Conservation (phyloP, 108 stramenopile species). For the Nannochloropsis granulata region DNA sequence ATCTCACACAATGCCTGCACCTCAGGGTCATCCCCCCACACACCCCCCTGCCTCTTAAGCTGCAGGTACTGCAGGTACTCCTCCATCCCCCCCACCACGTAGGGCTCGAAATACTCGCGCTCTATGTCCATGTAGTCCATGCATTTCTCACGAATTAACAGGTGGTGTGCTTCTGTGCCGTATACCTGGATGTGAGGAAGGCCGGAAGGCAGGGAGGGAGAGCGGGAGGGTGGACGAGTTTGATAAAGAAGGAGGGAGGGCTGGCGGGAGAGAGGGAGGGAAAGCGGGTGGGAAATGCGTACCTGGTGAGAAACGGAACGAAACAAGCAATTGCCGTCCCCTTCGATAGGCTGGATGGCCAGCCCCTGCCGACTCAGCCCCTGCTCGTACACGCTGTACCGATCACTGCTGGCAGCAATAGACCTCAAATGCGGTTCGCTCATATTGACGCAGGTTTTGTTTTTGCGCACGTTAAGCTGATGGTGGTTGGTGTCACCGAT, state of each 20-base stretch:
- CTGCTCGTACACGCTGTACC: conserved; percentile 6
- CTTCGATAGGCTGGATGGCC: conserved; percentile 35
- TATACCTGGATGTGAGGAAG: conserved; percentile 41
- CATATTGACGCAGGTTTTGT: not conserved
- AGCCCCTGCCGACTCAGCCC: conserved; percentile 17
- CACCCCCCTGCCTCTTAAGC: conserved; percentile 57
- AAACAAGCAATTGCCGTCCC: conserved; percentile 95
- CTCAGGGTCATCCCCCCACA: conserved; percentile 91
- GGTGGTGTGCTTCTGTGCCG: conserved; percentile 67
- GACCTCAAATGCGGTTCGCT: not conserved
- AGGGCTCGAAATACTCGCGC: conserved; percentile 52
- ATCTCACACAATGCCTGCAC: conserved; percentile 87
- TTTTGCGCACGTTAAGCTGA: not conserved
- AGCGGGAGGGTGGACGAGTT: too few species aligned
- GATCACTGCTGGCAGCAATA: not conserved
- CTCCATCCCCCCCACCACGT: conserved; percentile 53
- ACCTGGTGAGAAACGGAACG: conserved; percentile 72
- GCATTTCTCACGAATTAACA: conserved; percentile 55
- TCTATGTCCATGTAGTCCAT: conserved; percentile 71
- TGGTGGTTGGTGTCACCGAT: not conserved
- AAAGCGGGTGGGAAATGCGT: too few species aligned
- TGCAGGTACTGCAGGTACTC: conserved; percentile 47
- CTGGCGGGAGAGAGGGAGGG: too few species aligned
- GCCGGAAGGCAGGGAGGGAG: too few species aligned
- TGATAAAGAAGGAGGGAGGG: too few species aligned